These are phyloP conservation scores for Podospora pseudoanserina DNA, from an alignment of 495 filamentous ascomycete species.

Conservation along the genomic window DNA sequence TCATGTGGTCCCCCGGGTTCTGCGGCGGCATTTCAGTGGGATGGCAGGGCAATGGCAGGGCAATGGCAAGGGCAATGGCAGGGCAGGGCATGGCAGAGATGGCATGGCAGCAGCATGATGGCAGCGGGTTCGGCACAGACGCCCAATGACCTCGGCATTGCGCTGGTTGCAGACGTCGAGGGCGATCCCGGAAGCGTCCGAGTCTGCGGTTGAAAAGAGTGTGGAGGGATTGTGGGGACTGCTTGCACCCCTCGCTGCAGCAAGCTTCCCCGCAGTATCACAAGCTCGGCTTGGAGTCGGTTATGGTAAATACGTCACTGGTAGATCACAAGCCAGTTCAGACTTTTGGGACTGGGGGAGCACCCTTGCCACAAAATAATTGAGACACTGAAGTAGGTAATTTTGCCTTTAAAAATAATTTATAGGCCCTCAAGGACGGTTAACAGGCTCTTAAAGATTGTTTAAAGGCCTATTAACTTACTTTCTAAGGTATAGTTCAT, in stretches of 20 bases:
- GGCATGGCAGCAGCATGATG: neutral
- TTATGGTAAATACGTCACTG: slow-evolving; percentile 33
- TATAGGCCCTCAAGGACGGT: no score
- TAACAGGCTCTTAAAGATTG: no score
- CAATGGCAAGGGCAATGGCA: neutral
- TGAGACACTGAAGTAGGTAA: no score
- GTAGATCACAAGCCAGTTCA: slow-evolving; percentile 31
- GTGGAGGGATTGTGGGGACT: slow-evolving; percentile 10
- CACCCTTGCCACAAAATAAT: no score
- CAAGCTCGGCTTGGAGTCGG: slow-evolving; percentile 52
- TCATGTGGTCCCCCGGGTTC: neutral
- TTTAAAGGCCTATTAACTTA: no score
- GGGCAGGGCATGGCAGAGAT: neutral
- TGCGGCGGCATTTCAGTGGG: slow-evolving; percentile 2
- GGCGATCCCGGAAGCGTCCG: slow-evolving; percentile 32
- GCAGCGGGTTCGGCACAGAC: slow-evolving; percentile 2
- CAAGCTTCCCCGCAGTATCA: slow-evolving; percentile 48
- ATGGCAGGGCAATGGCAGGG: neutral
- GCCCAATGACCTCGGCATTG: slow-evolving; percentile 24
- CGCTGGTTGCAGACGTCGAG: slow-evolving; percentile 3
- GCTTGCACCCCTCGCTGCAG: slow-evolving; percentile 1
- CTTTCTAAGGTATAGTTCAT: no score
- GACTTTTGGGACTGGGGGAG: neutral
- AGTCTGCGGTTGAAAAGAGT: slow-evolving; percentile 10
- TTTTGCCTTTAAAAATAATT: no score